Percentiles rank a stretch among this genome's conserved stretches.
These are phyloP conservation scores for Solanum chiquidenum DNA, from an alignment of 257 asterid genomes.

Conservation along the genomic window DNA sequence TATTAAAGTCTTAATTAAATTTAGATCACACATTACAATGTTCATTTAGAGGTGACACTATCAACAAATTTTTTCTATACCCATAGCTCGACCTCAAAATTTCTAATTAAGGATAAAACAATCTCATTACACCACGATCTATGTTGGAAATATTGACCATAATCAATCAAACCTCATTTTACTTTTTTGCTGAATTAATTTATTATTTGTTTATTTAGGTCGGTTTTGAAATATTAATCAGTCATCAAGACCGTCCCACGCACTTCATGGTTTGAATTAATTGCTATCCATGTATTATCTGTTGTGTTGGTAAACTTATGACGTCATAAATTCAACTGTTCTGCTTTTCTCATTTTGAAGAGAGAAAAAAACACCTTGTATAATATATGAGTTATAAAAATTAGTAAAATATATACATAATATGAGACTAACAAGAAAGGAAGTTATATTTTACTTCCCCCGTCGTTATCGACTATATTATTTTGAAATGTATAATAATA, in stretches of 20 bases:
- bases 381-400: no score
- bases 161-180: not conserved
- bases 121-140: no score
- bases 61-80: fast-evolving
- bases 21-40: fast-evolving
- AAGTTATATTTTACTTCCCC: no score
- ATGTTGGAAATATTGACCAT: not conserved
- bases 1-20: no score
- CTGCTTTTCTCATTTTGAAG: no score
- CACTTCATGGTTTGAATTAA: not conserved
- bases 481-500: no score
- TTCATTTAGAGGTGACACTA: fast-evolving
- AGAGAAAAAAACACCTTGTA: no score
- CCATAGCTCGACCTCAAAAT: fast-evolving
- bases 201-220: not conserved
- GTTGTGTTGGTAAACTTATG: not conserved
- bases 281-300: not conserved
- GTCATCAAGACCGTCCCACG: not conserved
- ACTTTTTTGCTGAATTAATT: not conserved
- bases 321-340: no score
- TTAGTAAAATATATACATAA: no score
- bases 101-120: no score
- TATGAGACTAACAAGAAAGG: no score
- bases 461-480: no score
- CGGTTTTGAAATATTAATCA: not conserved